Evolutionary conservation across 2,329 filamentous ascomycete genomes (phyloP), one percentile per base, ranked within the genome.

Genomic region (Penicillium sp.): DNA sequence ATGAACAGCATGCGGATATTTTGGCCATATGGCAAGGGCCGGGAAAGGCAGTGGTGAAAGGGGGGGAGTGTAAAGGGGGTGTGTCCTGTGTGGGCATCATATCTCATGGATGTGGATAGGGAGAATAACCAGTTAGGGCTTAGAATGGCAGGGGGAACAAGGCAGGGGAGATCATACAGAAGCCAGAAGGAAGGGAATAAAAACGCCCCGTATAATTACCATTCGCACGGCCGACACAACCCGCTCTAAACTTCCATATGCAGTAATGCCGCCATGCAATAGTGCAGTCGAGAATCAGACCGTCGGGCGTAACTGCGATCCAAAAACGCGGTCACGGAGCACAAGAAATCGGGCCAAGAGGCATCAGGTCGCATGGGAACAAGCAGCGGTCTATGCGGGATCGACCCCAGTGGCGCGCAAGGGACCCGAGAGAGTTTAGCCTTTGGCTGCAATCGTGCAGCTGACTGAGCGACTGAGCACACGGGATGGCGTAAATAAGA

Each of bases 331-430:
- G 58, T 65, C 64, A 62, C 56, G 25, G 35, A 35, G 51, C 34
- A 49, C 14, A 12, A 17, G n/a, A 38, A 35, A 51, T 39, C 41
- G 28, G 8, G 45, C 20, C 45, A 48, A 12, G 45, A 49, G 31
- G 58, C 42, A 49, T 37, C 43, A 58, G 34, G 60, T 66, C 50
- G 59, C 51, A 67, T 67, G 58, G 60, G 60, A 64, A 64, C 64
- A 69, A 67, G 64, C 64, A 58, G 65, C 63, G 64, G 64, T 60
- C 61, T 60, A 63, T 63, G 65, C 62, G 49, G 55, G 63, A 68
- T 63, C 60, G 55, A 65, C 56, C 12, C 47, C 42, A 28, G 56
- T 59, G 58, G 62, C 61, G 52, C 41, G 47, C 34, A 20, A 49
- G 45, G 10, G 54, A 20, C 25, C 37, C 12, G 37, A 53, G 41